phyloP scores from a whole-genome alignment of 129 eudicot species.

The Helichrysum umbraculigerum region DNA sequence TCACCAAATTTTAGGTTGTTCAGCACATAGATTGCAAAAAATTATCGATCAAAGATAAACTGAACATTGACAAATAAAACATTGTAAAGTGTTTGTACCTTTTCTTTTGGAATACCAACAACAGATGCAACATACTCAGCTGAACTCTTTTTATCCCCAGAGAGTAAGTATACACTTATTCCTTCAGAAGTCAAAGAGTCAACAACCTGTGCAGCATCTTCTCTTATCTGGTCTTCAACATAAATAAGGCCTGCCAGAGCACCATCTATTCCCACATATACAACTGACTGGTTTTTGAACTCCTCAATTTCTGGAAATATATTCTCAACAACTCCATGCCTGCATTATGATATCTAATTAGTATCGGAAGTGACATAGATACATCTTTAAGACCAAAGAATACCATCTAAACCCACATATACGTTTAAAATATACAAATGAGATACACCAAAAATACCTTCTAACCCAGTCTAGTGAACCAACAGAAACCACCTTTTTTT shows the following conservation, averaged over 20 bases:
- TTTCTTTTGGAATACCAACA: slow-evolving; percentile 88
- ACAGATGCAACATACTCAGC: slow-evolving; percentile 95
- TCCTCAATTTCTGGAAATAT: slow-evolving; percentile 74
- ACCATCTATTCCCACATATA: slow-evolving; percentile 86
- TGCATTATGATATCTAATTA: slow-evolving; percentile 20
- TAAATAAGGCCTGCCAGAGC: slow-evolving; percentile 82
- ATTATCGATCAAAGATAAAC: not conserved
- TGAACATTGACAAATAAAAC: not conserved
- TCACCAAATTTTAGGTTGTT: not conserved
- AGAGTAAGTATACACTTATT: slow-evolving; percentile 70
- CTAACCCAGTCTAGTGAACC: slow-evolving; percentile 91
- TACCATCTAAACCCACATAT: too few species aligned
- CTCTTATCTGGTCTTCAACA: slow-evolving; percentile 97
- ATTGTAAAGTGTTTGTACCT: slow-evolving; percentile 36
- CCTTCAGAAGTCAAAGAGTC: slow-evolving; percentile 66
- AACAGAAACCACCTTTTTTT: slow-evolving; percentile 67
- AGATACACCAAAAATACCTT: slow-evolving; percentile 42
- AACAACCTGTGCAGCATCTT: slow-evolving; percentile 86
- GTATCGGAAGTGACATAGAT: too few species aligned
- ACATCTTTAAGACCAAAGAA: too few species aligned
- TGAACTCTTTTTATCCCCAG: slow-evolving; percentile 91
- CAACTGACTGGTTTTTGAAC: slow-evolving; percentile 82
- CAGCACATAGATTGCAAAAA: not conserved
- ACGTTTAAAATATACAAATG: too few species aligned
- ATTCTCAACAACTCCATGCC: slow-evolving; percentile 79